Percentiles rank a stretch among this genome's conserved stretches.
These are phyloP conservation scores for Bidens hawaiensis DNA, from an alignment of 140 eudicot species.

Conservation along the genomic window DNA sequence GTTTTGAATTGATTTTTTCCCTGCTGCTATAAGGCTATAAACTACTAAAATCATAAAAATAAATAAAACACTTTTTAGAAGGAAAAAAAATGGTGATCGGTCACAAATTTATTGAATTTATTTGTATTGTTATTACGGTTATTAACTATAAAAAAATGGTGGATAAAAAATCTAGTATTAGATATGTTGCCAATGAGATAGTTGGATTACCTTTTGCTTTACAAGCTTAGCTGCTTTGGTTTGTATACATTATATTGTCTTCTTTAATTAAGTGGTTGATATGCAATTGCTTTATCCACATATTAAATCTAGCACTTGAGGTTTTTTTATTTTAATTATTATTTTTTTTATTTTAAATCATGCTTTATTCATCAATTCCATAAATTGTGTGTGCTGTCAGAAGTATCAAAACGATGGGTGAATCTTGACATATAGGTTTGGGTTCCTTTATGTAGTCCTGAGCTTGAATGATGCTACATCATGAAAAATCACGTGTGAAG, in stretches of 20 bases:
- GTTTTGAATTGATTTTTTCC: no score
- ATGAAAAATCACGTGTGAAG: not conserved
- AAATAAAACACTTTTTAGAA: no score
- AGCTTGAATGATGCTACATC: no score
- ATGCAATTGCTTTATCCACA: slow-evolving; percentile 25
- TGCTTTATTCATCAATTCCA: not conserved
- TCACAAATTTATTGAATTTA: no score
- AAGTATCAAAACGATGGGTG: no score
- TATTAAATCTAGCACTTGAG: slow-evolving; percentile 6
- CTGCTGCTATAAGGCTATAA: no score
- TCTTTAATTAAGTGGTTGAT: slow-evolving; percentile 27
- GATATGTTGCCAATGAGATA: slow-evolving; percentile 7
- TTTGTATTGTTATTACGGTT: no score
- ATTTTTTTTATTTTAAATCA: no score
- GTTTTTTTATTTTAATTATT: not conserved
- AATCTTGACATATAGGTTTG: no score
- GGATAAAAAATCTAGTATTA: not conserved
- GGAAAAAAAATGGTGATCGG: no score
- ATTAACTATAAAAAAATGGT: not conserved
- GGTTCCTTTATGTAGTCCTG: no score
- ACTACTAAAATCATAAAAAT: no score
- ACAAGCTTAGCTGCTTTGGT: slow-evolving; percentile 11
- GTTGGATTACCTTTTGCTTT: slow-evolving; percentile 23
- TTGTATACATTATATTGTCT: not conserved
- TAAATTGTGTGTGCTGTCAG: not conserved